Conservation (phyloP, 192 early-diverging fungal species). For the Coemansia sp. region DNA sequence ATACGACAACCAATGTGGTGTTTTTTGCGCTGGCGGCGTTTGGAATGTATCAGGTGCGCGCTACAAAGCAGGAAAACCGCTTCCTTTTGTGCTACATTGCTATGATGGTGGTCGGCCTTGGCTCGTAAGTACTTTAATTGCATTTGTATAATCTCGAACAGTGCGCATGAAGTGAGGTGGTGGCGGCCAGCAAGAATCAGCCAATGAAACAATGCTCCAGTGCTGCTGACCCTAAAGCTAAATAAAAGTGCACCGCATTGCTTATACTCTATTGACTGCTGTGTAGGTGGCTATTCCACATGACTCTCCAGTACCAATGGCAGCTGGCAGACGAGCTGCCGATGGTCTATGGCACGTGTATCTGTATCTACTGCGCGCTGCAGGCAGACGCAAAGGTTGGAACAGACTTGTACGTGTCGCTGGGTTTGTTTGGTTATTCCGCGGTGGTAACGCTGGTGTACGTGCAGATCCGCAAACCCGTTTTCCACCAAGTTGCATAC, state of each 20-base stretch:
- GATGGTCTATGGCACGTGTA: conserved; percentile 64
- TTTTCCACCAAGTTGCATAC: conserved; percentile 69
- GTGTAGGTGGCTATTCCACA: conserved; percentile 69
- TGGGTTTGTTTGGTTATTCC: conserved; percentile 58
- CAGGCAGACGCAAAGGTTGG: conserved; percentile 51
- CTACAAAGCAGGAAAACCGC: conserved; percentile 55
- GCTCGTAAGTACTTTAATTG: conserved; percentile 57
- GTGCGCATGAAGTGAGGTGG: neutral
- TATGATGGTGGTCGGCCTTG: conserved; percentile 66
- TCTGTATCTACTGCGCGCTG: conserved; percentile 57
- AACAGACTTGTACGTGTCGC: conserved; percentile 43
- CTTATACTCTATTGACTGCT: neutral
- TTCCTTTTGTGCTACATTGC: conserved; percentile 60
- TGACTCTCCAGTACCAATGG: conserved; percentile 68
- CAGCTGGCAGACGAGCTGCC: conserved; percentile 82
- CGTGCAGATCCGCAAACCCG: conserved; percentile 64
- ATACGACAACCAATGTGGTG: conserved; percentile 68
- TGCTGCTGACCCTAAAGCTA: neutral
- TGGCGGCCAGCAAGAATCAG: neutral
- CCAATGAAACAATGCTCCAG: neutral
- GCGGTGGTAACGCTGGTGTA: conserved; percentile 60
- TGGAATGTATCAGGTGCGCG: conserved; percentile 58
- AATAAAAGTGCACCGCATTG: conserved; percentile 9
- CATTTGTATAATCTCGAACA: neutral
- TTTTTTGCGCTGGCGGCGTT: conserved; percentile 63